Evolutionary conservation across 805 yeast genomes (phyloP), one percentile per base, ranked within the genome.

Genomic region (Sungouiella blattae): DNA sequence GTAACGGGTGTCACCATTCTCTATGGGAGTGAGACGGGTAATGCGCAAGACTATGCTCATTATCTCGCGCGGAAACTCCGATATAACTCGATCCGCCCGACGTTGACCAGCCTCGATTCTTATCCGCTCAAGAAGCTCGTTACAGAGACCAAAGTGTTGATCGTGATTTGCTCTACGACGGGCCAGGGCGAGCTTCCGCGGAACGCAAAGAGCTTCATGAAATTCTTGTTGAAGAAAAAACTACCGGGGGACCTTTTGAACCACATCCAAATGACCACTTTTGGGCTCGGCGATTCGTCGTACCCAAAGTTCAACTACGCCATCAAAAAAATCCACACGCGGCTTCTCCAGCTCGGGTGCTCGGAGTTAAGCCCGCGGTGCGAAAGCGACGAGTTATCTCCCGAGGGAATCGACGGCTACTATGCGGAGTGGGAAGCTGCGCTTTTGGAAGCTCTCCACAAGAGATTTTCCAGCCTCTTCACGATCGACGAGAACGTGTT

Each of bases 111-210:
- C 0, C 53, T 87, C 42, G 85, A 84, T 46, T 80, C 77, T 28
- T 77, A 76, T 50, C 75, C 79, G 39, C 57, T 81, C 28, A 72
- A 69, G 45, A 67, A 67, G 36, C 60, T 86, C 32, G 62, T 75
- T 4, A 67, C 77, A 3, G 59, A 63, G 8, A 70, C 78, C 11
- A 50, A 62, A 5, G 58, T 60, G 18, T 64, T 77, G 34, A 65
- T 80, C 15, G 68, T 82, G 0, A 55, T 91, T 3, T 84, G 94
- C 54, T 80, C 96, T 1, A 91, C 98, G 0, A 83, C 95, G 1
- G 98, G 98, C 6, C 97, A 91, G 58, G 98, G 98, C 18, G 96
- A 84, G 42, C 59, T 91, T 22, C 98, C 98, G 0, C 60, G 83
- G 27, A 87, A 87, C 53, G 81, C 83, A 1, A 68, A 69, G 43